A percentile compares a stretch with the other conserved stretches of the same genome.
Evolutionary conservation across 805 yeast species (phyloP).

Genomic region (Scheffersomyces amazonensis): DNA sequence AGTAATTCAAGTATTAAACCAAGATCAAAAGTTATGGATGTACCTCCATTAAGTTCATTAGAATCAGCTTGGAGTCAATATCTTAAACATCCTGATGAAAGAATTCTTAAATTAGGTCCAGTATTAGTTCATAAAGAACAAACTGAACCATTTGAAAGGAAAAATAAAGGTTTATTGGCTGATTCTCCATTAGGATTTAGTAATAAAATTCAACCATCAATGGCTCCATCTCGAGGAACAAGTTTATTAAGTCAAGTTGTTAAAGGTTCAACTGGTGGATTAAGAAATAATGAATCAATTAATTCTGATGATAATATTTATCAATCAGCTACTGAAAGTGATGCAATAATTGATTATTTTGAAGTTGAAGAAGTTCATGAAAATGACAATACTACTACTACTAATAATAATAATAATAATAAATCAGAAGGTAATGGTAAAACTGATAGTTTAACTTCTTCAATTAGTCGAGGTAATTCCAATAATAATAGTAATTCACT

Average conservation of each 20-base stretch:
- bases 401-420: not conserved
- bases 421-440: not conserved
- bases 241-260: constrained; percentile 39
- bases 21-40: constrained; percentile 29
- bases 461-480: not conserved
- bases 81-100: constrained; percentile 54
- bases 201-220: constrained; percentile 18
- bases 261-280: constrained; percentile 26
- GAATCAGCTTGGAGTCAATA: constrained; percentile 61
- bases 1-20: constrained; percentile 9
- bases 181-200: constrained; percentile 54
- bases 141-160: constrained; percentile 54
- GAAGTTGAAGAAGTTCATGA: constrained; percentile 15
- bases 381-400: not conserved
- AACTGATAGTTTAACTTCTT: not conserved
- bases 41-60: constrained; percentile 47
- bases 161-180: constrained; percentile 52
- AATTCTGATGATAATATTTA: constrained; percentile 13
- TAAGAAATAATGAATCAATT: constrained; percentile 9
- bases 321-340: constrained; percentile 55
- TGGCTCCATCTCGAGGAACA: constrained; percentile 12
- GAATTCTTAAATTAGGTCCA: constrained; percentile 57
- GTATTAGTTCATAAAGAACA: constrained; percentile 43
- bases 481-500: not conserved
- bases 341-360: constrained; percentile 60